Percentiles rank a stretch among this genome's conserved stretches.
phyloP scores from a whole-genome alignment of 2,329 filamentous ascomycete species.

The Arthrobotrys pseudoclavata region DNA sequence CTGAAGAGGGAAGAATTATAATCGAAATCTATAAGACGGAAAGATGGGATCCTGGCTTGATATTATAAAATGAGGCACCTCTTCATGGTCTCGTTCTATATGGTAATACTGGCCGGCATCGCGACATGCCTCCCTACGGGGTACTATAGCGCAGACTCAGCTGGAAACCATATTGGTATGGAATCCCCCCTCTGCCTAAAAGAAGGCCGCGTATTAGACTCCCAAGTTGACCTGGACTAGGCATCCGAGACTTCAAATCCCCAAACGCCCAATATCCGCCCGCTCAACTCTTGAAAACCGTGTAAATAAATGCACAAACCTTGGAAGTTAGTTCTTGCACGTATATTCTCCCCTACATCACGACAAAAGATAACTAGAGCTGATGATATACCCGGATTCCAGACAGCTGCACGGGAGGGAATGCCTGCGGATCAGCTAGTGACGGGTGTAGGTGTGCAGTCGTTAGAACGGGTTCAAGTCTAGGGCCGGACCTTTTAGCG shows the following conservation, averaged over 20 bases:
- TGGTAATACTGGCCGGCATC: background rate
- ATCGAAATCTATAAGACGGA: no score
- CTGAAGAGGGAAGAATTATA: no score
- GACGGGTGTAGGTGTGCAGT: constrained; percentile 12
- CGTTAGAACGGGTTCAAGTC: background rate
- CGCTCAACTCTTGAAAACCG: background rate
- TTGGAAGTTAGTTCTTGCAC: constrained; percentile 1
- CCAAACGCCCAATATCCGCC: background rate
- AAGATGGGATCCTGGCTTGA: no score
- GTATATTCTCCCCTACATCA: no score
- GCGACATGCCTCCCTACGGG: background rate
- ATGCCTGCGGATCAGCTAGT: background rate
- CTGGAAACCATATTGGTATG: constrained; percentile 1
- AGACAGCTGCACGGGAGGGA: constrained; percentile 1
- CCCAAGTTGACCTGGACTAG: background rate
- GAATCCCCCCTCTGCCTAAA: no score
- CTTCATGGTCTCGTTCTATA: background rate
- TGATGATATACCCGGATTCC: background rate
- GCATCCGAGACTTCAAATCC: constrained; percentile 23
- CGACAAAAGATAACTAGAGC: background rate
- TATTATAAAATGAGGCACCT: background rate
- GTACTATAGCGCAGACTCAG: constrained; percentile 1
- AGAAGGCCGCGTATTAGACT: background rate
- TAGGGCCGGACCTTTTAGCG: background rate
- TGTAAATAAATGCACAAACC: constrained; percentile 5